Evolutionary conservation across 1,284 basidiomycete species (phyloP).

Genomic region (Leccinum cinnamomeum): DNA sequence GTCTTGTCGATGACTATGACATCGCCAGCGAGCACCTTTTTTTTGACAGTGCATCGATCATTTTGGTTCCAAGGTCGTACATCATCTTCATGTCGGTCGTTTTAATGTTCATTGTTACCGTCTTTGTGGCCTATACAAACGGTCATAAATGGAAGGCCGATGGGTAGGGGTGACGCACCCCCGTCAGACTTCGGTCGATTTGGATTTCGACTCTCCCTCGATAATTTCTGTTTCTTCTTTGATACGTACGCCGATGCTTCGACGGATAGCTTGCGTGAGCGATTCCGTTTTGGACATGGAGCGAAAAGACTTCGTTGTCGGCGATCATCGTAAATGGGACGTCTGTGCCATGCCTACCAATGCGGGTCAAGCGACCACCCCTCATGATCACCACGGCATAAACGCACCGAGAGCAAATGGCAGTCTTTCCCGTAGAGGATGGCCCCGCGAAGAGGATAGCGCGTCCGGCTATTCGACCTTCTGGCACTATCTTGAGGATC

Average conservation of each 20-base stretch:
- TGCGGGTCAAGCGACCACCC: not conserved
- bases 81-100: conserved; percentile 99
- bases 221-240: conserved; percentile 98
- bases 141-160: conserved; percentile 1
- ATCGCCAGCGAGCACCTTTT: conserved; percentile 96
- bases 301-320: conserved; percentile 95
- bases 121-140: conserved; percentile 85
- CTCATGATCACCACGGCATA: not conserved
- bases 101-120: conserved; percentile 96
- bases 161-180: conserved; percentile 56
- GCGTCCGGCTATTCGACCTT: conserved; percentile 91
- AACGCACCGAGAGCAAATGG: conserved; percentile 78
- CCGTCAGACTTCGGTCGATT: conserved; percentile 95
- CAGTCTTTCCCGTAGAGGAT: conserved; percentile 95
- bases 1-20: conserved; percentile 97
- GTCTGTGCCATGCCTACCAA: conserved; percentile 87
- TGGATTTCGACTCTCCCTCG: conserved; percentile 99
- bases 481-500: conserved; percentile 97
- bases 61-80: conserved; percentile 98
- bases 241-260: conserved; percentile 95
- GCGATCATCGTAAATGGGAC: conserved; percentile 98
- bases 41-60: conserved; percentile 90
- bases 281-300: conserved; percentile 99
- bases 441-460: conserved; percentile 97
- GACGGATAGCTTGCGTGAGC: conserved; percentile 92